A percentile compares a stretch with the other conserved stretches of the same genome.
These are phyloP conservation scores for Pythium utonaiense DNA, from an alignment of 352 stramenopile genomes.

Conservation along the genomic window DNA sequence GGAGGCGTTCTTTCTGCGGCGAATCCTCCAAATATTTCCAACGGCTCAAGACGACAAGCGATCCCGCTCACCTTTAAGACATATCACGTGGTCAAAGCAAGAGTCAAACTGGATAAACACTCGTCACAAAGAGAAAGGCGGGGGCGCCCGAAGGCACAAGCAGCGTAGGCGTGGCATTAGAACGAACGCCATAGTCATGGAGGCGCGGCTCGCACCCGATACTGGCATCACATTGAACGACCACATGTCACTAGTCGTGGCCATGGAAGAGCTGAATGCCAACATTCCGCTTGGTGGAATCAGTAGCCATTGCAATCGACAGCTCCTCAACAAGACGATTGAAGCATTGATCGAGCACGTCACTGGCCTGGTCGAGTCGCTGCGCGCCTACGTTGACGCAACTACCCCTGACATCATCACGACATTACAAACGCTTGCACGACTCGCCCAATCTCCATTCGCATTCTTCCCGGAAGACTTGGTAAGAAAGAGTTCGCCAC, in stretches of 20 bases:
- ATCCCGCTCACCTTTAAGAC: not conserved
- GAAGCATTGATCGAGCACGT: conserved; percentile 17
- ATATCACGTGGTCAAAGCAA: not conserved
- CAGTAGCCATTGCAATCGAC: conserved; percentile 11
- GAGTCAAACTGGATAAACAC: not conserved
- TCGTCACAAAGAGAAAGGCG: not conserved
- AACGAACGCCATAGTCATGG: conserved; percentile 17
- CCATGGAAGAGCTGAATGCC: conserved; percentile 24
- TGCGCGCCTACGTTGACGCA: conserved; percentile 8
- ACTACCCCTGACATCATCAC: conserved; percentile 9
- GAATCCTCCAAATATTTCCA: conserved; percentile 34
- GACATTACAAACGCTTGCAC: conserved; percentile 15
- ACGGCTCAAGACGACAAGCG: not conserved
- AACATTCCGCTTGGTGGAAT: conserved; percentile 21
- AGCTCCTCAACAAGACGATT: conserved; percentile 18
- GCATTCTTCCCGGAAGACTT: conserved; percentile 12
- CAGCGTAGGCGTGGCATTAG: conserved; percentile 4
- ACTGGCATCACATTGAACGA: conserved; percentile 21
- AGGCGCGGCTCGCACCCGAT: conserved; percentile 45
- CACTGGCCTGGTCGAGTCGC: conserved; percentile 3
- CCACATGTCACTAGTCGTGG: conserved; percentile 12
- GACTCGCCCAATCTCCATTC: conserved; percentile 18
- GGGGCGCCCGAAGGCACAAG: not conserved
- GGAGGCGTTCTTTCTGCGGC: conserved; percentile 55
- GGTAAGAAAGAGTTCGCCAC: too few relatives aligned